These are phyloP conservation scores for Yamadazyma pseudoaaseri DNA, from an alignment of 1,139 yeast genomes.

Conservation along the genomic window DNA sequence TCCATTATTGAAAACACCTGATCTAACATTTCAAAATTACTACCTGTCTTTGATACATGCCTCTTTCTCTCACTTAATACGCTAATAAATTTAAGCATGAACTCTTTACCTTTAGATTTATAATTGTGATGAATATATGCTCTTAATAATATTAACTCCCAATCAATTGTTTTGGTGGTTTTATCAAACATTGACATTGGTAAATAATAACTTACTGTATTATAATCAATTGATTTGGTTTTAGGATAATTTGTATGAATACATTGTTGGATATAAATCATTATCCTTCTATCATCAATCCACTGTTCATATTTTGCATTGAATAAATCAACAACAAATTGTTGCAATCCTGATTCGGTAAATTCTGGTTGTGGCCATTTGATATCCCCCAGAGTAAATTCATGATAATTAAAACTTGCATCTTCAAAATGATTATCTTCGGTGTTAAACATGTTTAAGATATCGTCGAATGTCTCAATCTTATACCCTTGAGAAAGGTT, in stretches of 20 bases:
- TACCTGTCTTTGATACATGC: conserved; percentile 8
- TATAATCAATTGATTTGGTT: background rate
- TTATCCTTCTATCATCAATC: conserved; percentile 8
- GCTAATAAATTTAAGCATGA: conserved; percentile 6
- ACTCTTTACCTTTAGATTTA: conserved; percentile 5
- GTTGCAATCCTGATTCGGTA: conserved; percentile 3
- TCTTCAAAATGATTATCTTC: conserved; percentile 5
- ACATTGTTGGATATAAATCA: conserved; percentile 1
- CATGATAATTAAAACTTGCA: conserved; percentile 3
- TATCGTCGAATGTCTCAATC: conserved; percentile 5
- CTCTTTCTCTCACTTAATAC: conserved; percentile 5
- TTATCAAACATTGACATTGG: conserved; percentile 2
- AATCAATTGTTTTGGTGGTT: conserved; percentile 1
- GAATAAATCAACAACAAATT: conserved; percentile 6
- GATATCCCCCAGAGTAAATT: background rate
- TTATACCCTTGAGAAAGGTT: conserved; percentile 3
- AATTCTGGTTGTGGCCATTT: conserved; percentile 3
- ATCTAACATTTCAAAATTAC: conserved; percentile 2
- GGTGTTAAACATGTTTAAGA: conserved; percentile 5
- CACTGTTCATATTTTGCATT: conserved; percentile 10
- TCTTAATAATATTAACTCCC: conserved; percentile 6
- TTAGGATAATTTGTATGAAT: conserved; percentile 1
- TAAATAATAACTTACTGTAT: background rate
- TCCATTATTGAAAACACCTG: background rate
- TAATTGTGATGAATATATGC: conserved; percentile 2